phyloP scores from a whole-genome alignment of 768 basidiomycete species.

The Kondoa subrosea region DNA sequence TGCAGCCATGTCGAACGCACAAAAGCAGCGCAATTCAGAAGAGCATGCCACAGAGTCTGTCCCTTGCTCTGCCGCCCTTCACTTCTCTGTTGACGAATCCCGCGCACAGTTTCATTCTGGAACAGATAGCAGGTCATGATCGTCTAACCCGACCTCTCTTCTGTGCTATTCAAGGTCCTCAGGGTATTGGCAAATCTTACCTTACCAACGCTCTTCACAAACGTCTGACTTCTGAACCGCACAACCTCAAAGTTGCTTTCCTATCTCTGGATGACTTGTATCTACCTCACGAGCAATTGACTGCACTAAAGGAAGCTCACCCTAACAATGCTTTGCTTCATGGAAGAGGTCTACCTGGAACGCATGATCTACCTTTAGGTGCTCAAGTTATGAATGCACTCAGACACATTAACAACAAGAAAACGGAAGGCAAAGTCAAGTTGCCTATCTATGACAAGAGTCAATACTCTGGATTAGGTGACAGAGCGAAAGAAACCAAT shows the following conservation, averaged over 20 bases:
- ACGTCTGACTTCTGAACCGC: conserved; percentile 29
- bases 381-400: conserved; percentile 41
- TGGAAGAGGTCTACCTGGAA: conserved; percentile 84
- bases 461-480: conserved; percentile 60
- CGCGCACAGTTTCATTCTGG: background rate
- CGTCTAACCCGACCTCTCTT: conserved; percentile 44
- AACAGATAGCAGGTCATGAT: background rate
- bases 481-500: conserved; percentile 44
- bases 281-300: conserved; percentile 50
- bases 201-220: conserved; percentile 46
- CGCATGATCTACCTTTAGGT: conserved; percentile 65
- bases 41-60: too few relatives aligned
- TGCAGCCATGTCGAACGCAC: too few relatives aligned
- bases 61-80: too few relatives aligned
- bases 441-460: conserved; percentile 83
- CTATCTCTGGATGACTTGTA: conserved; percentile 48
- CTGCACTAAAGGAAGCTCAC: conserved; percentile 41
- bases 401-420: conserved; percentile 34
- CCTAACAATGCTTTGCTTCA: conserved; percentile 50
- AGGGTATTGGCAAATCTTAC: conserved; percentile 78
- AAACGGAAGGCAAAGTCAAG: conserved; percentile 32
- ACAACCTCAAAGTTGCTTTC: conserved; percentile 26
- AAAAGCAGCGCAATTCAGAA: too few relatives aligned
- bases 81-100: too few relatives aligned
- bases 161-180: conserved; percentile 78